Base-by-base conservation (phyloP, 371 early-diverging fungal species). In the Mucor piriformis region DNA sequence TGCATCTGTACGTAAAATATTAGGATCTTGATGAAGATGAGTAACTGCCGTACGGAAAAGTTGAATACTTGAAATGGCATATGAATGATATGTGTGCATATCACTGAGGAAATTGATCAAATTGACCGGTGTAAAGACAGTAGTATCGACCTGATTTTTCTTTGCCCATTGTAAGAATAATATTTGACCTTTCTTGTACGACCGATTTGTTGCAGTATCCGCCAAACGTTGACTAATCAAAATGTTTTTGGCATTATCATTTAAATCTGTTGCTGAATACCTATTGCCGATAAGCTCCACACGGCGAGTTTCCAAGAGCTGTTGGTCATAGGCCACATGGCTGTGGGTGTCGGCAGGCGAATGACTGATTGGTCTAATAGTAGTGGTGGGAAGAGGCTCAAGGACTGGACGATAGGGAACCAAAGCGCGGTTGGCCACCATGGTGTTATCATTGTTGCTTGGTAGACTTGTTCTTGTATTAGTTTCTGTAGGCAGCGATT, bases 251-350 rank as follows among this genome's bases (percentile, higher is more conserved):
- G 40, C 40, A 40, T 40, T 6, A 18, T 40, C 6, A 16, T 12
- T 40, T 40, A 40, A 16, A 5, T n/a, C n/a, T n/a, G n/a, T n/a
- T n/a, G 12, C 5, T 13, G 37, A 37, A 37, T 37, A 37, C 11
- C 11, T 37, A 11, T 37, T 37, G 37, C 11, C 3, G 37, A 63
- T 33, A 63, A 38, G 35, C 6, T 20, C 53, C 60, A 60, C 27
- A 60, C 57, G 60, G 60, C 48, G 48, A 65, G 66, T 13, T 12
- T 65, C 60, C 66, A 65, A 13, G 33, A 33, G 16, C 33, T 32
- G 13, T 29, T 40, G 56, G 20, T 29, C 15, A 29, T 27, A 0
- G 51, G 56, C 13, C 16, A 35, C n/a, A 38, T 38, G 8, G 53
- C 49, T 13, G 12, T 20, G 20, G 57, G 61, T 25, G 54, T 54